Evolutionary conservation across 2,329 filamentous ascomycete genomes (phyloP).

Genomic region (Cladosporium sp.): DNA sequence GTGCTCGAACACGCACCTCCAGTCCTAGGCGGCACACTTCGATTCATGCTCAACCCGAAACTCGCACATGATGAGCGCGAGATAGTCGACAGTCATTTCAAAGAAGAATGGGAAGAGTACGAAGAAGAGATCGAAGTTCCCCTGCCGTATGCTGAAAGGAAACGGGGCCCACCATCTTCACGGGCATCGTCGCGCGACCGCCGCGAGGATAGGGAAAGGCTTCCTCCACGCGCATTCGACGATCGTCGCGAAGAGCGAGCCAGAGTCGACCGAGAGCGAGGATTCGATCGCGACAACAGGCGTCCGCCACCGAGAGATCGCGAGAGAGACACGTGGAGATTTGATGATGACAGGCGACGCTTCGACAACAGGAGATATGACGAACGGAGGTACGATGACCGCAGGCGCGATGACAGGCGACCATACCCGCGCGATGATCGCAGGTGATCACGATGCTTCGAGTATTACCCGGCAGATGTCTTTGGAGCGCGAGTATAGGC

Average conservation of each 20-base stretch:
- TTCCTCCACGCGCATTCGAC: background rate
- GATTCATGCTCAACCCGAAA: slow-evolving; percentile 82
- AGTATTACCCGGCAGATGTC: background rate
- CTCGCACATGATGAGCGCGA: slow-evolving; percentile 68
- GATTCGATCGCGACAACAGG: slow-evolving; percentile 13
- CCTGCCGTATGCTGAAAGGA: slow-evolving; percentile 20
- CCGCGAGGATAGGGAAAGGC: slow-evolving; percentile 12
- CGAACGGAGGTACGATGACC: slow-evolving; percentile 17
- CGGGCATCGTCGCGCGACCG: slow-evolving; percentile 9
- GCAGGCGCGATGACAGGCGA: slow-evolving; percentile 5
- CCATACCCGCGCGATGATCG: slow-evolving; percentile 3
- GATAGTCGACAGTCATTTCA: slow-evolving; percentile 64
- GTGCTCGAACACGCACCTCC: slow-evolving; percentile 2
- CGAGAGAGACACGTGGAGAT: slow-evolving; percentile 21
- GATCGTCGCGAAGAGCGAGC: slow-evolving; percentile 21
- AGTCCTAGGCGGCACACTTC: slow-evolving; percentile 59
- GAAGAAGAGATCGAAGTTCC: slow-evolving; percentile 68
- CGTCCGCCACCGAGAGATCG: slow-evolving; percentile 11
- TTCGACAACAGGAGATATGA: slow-evolving; percentile 21
- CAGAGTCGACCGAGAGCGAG: slow-evolving; percentile 20
- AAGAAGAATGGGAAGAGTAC: slow-evolving; percentile 71
- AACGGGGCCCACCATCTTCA: slow-evolving; percentile 14
- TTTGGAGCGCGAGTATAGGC: background rate
- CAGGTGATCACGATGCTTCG: background rate
- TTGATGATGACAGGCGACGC: slow-evolving; percentile 27